Conservation (phyloP, 371 early-diverging fungal species). For the Mucor indicus region DNA sequence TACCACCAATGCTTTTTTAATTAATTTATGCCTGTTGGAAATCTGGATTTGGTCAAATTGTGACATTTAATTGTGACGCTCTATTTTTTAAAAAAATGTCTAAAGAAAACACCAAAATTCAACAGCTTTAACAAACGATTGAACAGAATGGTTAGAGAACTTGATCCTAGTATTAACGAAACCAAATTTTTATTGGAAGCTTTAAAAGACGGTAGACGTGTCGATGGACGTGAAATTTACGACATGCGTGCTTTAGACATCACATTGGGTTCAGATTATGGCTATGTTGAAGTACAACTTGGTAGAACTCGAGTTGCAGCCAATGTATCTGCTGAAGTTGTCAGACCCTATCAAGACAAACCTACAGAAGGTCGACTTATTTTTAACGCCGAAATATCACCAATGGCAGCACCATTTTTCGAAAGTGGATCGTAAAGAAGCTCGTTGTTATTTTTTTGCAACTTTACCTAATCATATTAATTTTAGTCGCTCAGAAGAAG, state of each 20-base stretch:
- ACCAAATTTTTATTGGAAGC: conserved; percentile 18
- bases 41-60: no score
- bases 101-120: no score
- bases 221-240: conserved; percentile 78
- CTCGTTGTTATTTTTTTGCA: background rate
- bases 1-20: no score
- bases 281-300: conserved; percentile 76
- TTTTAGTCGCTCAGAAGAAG: conserved; percentile 71
- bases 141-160: conserved; percentile 20
- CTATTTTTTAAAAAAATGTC: no score
- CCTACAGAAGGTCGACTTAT: conserved; percentile 85
- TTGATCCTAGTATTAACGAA: conserved; percentile 24
- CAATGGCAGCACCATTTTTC: conserved; percentile 79
- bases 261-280: conserved; percentile 66
- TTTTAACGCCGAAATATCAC: conserved; percentile 83
- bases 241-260: conserved; percentile 75
- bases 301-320: conserved; percentile 88
- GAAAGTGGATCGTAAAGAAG: conserved; percentile 58
- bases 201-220: conserved; percentile 21
- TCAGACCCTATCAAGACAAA: conserved; percentile 73
- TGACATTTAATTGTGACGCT: no score
- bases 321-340: conserved; percentile 82
- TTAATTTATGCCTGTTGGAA: no score
- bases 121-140: no score
- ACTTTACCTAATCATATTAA: background rate